A percentile compares a stretch with the other conserved stretches of the same genome.
These are phyloP conservation scores for Sporothrix variecibatus DNA, from an alignment of 2,329 filamentous ascomycete genomes.

Conservation along the genomic window DNA sequence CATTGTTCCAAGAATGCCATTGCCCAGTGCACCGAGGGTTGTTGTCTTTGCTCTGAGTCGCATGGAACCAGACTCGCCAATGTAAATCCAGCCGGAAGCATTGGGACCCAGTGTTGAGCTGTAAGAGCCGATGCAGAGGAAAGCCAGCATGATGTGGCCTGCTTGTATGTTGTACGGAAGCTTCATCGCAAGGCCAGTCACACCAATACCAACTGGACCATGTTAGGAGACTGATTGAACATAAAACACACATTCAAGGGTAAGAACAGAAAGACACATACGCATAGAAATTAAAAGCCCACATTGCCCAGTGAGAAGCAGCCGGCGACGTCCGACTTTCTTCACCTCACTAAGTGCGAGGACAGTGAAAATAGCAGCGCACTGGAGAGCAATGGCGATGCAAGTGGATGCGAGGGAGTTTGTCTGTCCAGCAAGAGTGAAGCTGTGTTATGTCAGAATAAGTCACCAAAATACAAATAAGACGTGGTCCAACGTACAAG, in stretches of 20 bases:
- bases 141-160: conserved; percentile 2
- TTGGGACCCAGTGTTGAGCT: conserved; percentile 4
- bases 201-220: background rate
- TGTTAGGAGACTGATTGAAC: background rate
- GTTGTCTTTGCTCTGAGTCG: conserved; percentile 3
- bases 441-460: background rate
- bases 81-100: conserved; percentile 10
- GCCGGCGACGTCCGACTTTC: background rate
- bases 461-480: background rate
- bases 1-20: conserved; percentile 6
- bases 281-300: background rate
- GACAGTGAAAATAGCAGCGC: conserved; percentile 1
- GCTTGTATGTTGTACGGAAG: conserved; percentile 5
- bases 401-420: background rate
- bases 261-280: background rate
- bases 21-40: background rate
- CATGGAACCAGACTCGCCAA: conserved; percentile 12
- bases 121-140: conserved; percentile 6
- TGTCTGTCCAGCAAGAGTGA: conserved; percentile 11
- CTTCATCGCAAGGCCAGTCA: background rate
- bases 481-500: conserved; percentile 12
- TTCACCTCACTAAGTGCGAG: conserved; percentile 7
- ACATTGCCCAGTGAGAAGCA: conserved; percentile 1
- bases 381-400: conserved; percentile 12
- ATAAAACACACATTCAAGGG: no score